Conservation (phyloP, 2,329 filamentous ascomycete species). For the Anthostomella pinea region DNA sequence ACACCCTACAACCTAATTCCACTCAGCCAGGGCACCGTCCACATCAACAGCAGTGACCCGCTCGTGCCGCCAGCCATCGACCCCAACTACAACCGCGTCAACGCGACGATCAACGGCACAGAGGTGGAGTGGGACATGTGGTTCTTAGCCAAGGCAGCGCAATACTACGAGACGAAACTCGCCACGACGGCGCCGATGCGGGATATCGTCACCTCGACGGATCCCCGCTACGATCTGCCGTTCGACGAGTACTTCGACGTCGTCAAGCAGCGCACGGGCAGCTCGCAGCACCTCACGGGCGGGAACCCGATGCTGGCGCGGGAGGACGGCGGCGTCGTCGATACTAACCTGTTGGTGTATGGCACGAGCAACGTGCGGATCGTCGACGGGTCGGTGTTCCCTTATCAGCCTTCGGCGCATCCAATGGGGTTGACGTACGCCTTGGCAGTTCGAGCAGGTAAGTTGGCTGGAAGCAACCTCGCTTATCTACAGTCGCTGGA, state of each 20-base stretch:
- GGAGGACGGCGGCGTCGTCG: slow-evolving; percentile 35
- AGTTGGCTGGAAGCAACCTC: too few species aligned
- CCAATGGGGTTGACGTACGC: slow-evolving; percentile 10
- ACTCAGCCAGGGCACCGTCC: slow-evolving; percentile 8
- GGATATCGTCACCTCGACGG: slow-evolving; percentile 4
- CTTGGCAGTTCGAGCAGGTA: slow-evolving; percentile 9
- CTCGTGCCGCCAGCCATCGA: slow-evolving; percentile 5
- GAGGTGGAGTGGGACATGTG: slow-evolving; percentile 13
- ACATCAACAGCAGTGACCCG: slow-evolving; percentile 10
- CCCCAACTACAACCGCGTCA: slow-evolving; percentile 10
- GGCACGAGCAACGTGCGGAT: slow-evolving; percentile 33
- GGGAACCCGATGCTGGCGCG: slow-evolving; percentile 38
- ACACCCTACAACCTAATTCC: slow-evolving; percentile 10
- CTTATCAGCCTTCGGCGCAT: slow-evolving; percentile 12
- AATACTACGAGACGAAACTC: slow-evolving; percentile 4
- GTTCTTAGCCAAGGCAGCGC: slow-evolving; percentile 9
- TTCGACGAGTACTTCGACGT: slow-evolving; percentile 6
- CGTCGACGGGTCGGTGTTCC: slow-evolving; percentile 27
- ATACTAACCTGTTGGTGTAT: slow-evolving; percentile 33
- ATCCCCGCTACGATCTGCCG: slow-evolving; percentile 2
- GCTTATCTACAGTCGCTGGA: too few species aligned
- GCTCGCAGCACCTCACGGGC: slow-evolving; percentile 8
- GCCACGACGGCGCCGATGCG: slow-evolving; percentile 8
- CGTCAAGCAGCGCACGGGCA: slow-evolving; percentile 6
- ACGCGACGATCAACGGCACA: slow-evolving; percentile 5